These are phyloP conservation scores for Pichia nakasei DNA, from an alignment of 805 yeast species.

Conservation along the genomic window DNA sequence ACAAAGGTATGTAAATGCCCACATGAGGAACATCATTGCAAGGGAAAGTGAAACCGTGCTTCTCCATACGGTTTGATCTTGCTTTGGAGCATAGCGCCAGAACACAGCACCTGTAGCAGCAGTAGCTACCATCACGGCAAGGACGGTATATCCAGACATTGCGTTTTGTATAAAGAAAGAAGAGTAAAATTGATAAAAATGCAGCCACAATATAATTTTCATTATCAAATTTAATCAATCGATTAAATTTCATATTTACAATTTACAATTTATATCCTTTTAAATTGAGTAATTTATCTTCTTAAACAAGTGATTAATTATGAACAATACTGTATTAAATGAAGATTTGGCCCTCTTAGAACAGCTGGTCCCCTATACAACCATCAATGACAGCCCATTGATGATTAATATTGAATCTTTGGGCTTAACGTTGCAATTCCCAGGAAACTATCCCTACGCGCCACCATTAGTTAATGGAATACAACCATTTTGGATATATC, in stretches of 20 bases:
- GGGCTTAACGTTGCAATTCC: neutral
- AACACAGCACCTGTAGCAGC: slow-evolving; percentile 52
- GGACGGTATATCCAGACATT: slow-evolving; percentile 12
- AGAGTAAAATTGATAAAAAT: neutral
- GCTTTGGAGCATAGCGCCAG: slow-evolving; percentile 82
- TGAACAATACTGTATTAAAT: no score
- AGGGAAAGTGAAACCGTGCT: slow-evolving; percentile 59
- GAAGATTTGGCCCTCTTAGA: no score
- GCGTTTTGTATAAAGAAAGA: neutral
- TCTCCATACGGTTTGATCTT: slow-evolving; percentile 72
- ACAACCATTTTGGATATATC: neutral
- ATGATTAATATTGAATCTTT: neutral
- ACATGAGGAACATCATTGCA: slow-evolving; percentile 58
- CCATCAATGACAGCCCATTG: no score
- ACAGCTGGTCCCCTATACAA: no score
- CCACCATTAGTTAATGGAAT: neutral
- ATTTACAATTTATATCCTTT: no score
- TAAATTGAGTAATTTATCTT: no score
- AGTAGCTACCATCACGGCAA: slow-evolving; percentile 39
- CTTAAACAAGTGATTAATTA: no score
- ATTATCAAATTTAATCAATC: no score
- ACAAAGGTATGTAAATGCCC: slow-evolving; percentile 76
- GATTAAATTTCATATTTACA: no score
- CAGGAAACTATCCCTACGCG: neutral
- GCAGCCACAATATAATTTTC: neutral